These are phyloP conservation scores for Trichophyton schoenleinii DNA, from an alignment of 2,329 filamentous ascomycete species.

Conservation along the genomic window DNA sequence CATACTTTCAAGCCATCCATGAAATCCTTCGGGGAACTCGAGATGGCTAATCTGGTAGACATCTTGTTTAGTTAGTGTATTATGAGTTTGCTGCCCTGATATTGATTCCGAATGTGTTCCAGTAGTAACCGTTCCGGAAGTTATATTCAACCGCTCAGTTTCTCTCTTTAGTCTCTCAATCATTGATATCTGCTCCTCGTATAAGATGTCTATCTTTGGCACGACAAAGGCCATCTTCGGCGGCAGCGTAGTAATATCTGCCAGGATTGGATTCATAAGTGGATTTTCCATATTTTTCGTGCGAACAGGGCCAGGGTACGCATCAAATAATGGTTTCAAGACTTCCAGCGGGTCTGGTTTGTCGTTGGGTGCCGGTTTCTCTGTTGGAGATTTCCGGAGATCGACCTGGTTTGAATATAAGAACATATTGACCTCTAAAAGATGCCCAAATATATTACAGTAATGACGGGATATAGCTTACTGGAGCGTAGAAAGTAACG, in stretches of 20 bases:
- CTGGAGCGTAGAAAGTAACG: constrained; percentile 30
- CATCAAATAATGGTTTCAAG: constrained; percentile 33
- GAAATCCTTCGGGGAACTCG: constrained; percentile 12
- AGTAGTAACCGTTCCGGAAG: neutral
- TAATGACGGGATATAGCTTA: constrained; percentile 3
- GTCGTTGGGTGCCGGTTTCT: constrained; percentile 28
- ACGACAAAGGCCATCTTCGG: constrained; percentile 31
- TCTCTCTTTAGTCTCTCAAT: constrained; percentile 24
- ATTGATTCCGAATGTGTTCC: neutral
- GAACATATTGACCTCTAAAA: neutral
- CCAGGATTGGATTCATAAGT: constrained; percentile 29
- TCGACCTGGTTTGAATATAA: constrained; percentile 21
- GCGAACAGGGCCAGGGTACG: constrained; percentile 27
- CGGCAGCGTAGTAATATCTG: constrained; percentile 25
- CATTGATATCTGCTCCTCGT: constrained; percentile 31
- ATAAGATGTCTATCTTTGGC: constrained; percentile 31
- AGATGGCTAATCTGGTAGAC: neutral
- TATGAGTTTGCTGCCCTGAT: neutral
- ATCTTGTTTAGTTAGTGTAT: neutral
- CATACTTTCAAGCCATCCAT: constrained; percentile 22
- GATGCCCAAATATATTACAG: too few species aligned
- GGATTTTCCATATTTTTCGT: constrained; percentile 20
- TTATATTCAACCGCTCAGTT: constrained; percentile 10
- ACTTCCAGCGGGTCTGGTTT: constrained; percentile 29
- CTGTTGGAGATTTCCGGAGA: constrained; percentile 27